phyloP scores from a whole-genome alignment of 2,329 filamentous ascomycete genomes.

The Sclerotinia glacialis region DNA sequence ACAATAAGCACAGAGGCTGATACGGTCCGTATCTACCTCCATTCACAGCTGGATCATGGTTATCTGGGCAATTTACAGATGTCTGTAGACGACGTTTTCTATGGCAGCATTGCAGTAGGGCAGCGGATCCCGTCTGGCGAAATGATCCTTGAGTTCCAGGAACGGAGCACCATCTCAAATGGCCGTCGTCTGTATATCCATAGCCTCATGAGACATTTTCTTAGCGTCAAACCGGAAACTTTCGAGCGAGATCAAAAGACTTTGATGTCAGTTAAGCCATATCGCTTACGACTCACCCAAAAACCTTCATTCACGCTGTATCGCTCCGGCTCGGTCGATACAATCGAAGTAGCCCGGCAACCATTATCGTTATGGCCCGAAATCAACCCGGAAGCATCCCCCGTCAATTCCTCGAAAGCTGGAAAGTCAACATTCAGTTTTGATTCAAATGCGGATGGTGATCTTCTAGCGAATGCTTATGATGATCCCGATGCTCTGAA shows the following conservation, averaged over 20 bases:
- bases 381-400: conserved; percentile 26
- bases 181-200: conserved; percentile 48
- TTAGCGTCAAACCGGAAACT: conserved; percentile 35
- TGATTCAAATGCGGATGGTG: conserved; percentile 5
- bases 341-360: conserved; percentile 32
- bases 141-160: conserved; percentile 32
- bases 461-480: conserved; percentile 21
- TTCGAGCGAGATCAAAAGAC: conserved; percentile 27
- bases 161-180: conserved; percentile 39
- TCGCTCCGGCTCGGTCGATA: conserved; percentile 25
- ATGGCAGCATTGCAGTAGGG: conserved; percentile 35
- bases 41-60: conserved; percentile 24
- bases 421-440: conserved; percentile 25
- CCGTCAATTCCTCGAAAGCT: background rate
- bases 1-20: conserved; percentile 33
- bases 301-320: conserved; percentile 40
- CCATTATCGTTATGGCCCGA: conserved; percentile 38
- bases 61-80: conserved; percentile 44
- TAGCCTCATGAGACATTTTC: conserved; percentile 43
- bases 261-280: conserved; percentile 35
- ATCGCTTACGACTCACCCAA: conserved; percentile 32
- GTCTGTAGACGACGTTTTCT: conserved; percentile 45
- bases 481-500: conserved; percentile 38
- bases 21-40: conserved; percentile 6
- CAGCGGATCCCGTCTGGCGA: conserved; percentile 36